Evolutionary conservation across 2,329 filamentous ascomycete species (phyloP).

Genomic region (Aspergillus amoenus): DNA sequence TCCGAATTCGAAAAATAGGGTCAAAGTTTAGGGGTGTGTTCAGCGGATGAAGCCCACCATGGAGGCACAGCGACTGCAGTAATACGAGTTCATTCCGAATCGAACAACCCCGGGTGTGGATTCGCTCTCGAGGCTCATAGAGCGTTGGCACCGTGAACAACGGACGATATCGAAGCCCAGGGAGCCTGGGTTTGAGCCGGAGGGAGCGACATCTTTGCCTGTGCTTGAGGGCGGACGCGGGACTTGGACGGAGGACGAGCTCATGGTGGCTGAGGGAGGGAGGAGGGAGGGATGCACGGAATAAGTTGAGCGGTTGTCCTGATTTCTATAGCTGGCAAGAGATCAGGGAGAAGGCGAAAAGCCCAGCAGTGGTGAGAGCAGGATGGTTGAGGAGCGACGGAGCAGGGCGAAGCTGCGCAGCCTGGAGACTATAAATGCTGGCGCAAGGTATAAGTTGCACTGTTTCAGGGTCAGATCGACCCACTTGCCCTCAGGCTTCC

Average conservation of each 20-base stretch:
- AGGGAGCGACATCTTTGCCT: constrained; percentile 22
- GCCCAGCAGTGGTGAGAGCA: not conserved
- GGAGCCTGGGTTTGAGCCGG: constrained; percentile 23
- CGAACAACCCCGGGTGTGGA: constrained; percentile 40
- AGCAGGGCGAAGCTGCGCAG: constrained; percentile 10
- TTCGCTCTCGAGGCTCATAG: constrained; percentile 42
- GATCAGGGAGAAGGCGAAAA: not conserved
- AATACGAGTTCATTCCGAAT: constrained; percentile 52
- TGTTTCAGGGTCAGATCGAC: constrained; percentile 24
- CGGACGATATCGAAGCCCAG: constrained; percentile 43
- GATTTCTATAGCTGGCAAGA: not conserved
- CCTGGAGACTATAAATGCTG: not conserved
- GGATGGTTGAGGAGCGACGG: not conserved
- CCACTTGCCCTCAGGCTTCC: constrained; percentile 18
- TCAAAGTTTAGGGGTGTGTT: constrained; percentile 15
- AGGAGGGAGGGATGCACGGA: not conserved
- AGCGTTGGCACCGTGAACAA: constrained; percentile 50
- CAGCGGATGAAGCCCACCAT: constrained; percentile 46
- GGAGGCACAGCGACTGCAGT: constrained; percentile 47
- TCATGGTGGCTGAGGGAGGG: constrained; percentile 26
- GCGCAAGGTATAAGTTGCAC: constrained; percentile 9
- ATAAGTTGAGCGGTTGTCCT: not conserved
- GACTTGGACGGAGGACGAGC: constrained; percentile 36
- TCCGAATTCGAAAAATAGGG: not conserved
- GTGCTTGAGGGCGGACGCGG: constrained; percentile 28